A percentile compares a stretch with the other conserved stretches of the same genome.
Conservation (phyloP, 2,329 filamentous ascomycete genomes). For the Fusarium succisae region DNA sequence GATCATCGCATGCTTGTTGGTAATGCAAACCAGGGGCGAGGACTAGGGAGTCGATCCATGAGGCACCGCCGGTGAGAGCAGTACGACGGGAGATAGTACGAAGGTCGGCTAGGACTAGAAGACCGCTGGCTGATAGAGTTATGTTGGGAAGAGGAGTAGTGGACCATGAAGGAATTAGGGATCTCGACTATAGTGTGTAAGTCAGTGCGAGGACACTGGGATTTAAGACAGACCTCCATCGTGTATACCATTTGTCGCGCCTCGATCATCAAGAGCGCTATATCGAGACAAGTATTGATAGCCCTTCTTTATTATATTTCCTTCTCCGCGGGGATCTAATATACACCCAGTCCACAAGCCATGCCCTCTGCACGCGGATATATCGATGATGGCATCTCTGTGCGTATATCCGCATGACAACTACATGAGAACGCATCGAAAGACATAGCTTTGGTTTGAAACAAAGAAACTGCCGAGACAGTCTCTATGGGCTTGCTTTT, state of each 20-base stretch:
- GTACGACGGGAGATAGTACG: conserved; percentile 65
- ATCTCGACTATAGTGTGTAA: conserved; percentile 13
- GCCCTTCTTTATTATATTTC: too few species aligned
- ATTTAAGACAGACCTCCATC: conserved; percentile 23
- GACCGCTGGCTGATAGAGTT: conserved; percentile 60
- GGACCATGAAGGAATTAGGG: conserved; percentile 54
- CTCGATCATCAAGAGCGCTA: background rate
- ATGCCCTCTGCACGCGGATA: background rate
- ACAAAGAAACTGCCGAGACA: background rate
- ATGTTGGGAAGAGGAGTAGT: conserved; percentile 57
- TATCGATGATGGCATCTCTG: background rate
- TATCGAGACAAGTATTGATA: background rate
- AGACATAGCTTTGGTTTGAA: background rate
- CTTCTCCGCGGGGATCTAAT: too few species aligned
- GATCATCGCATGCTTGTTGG: conserved; percentile 64
- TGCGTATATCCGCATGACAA: conserved; percentile 3
- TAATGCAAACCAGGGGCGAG: conserved; percentile 69
- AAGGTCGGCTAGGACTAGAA: conserved; percentile 68
- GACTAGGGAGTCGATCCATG: conserved; percentile 65
- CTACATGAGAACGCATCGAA: conserved; percentile 9
- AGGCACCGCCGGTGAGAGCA: conserved; percentile 64
- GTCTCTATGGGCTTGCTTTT: background rate
- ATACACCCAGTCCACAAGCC: too few species aligned
- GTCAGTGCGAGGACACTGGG: background rate
- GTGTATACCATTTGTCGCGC: background rate